Evolutionary conservation across 2,329 filamentous ascomycete species (phyloP).

Genomic region (Ophiognomonia clavigignenti-juglandacearum): DNA sequence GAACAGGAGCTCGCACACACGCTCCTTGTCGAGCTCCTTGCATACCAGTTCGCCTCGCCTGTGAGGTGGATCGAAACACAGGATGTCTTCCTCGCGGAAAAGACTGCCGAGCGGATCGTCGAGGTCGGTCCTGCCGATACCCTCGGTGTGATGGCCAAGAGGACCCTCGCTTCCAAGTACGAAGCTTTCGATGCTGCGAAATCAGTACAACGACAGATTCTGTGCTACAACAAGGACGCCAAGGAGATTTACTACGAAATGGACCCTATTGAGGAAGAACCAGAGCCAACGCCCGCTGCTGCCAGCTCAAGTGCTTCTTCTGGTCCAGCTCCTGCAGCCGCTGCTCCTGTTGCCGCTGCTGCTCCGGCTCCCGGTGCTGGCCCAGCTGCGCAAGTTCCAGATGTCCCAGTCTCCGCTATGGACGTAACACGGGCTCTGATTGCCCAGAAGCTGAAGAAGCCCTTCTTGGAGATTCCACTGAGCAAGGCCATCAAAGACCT

Average conservation of each 20-base stretch:
- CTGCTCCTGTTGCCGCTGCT: slow-evolving; percentile 49
- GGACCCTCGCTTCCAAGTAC: slow-evolving; percentile 93
- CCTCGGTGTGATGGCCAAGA: slow-evolving; percentile 93
- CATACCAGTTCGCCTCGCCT: slow-evolving; percentile 98
- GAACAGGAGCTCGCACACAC: slow-evolving; percentile 99
- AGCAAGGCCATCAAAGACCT: slow-evolving; percentile 98
- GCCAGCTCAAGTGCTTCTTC: slow-evolving; percentile 49
- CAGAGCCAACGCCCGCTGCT: slow-evolving; percentile 52
- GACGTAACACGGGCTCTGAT: slow-evolving; percentile 87
- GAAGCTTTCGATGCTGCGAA: slow-evolving; percentile 97
- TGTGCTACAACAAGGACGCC: slow-evolving; percentile 99
- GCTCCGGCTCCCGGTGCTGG: slow-evolving; percentile 68
- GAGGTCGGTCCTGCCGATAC: slow-evolving; percentile 97
- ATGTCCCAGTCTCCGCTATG: slow-evolving; percentile 80
- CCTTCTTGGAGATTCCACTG: slow-evolving; percentile 78
- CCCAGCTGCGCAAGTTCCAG: slow-evolving; percentile 79
- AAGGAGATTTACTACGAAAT: slow-evolving; percentile 99
- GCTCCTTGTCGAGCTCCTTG: slow-evolving; percentile 94
- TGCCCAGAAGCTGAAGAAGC: slow-evolving; percentile 97
- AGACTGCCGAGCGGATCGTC: slow-evolving; percentile 93
- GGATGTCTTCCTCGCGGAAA: slow-evolving; percentile 97
- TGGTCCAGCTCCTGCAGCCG: slow-evolving; percentile 47
- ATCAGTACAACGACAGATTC: slow-evolving; percentile 92
- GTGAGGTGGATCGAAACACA: slow-evolving; percentile 99
- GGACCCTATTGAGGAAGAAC: slow-evolving; percentile 89